Conservation (phyloP, 176 grass and related monocot species). For the Guadua angustifolia region DNA sequence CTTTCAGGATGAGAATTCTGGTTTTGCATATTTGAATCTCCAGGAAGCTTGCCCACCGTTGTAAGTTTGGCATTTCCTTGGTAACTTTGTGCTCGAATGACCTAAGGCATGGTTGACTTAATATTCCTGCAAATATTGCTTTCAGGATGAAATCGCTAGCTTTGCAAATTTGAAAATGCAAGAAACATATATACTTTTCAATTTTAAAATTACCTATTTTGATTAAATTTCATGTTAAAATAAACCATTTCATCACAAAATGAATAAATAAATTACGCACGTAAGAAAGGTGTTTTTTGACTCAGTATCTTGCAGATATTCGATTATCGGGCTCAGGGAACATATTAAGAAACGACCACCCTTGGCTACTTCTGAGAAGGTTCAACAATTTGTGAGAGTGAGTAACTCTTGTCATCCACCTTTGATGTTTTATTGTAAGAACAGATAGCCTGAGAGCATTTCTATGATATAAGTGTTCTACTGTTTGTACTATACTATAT, state of each 20-base stretch:
- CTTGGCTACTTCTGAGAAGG: slow-evolving; percentile 97
- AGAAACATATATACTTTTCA: neutral
- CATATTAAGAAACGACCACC: slow-evolving; percentile 97
- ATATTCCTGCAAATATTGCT: slow-evolving; percentile 19
- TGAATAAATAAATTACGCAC: neutral
- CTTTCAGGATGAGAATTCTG: slow-evolving; percentile 81
- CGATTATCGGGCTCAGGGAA: slow-evolving; percentile 81
- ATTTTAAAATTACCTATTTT: neutral
- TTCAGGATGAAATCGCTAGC: neutral
- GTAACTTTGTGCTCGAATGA: slow-evolving; percentile 23
- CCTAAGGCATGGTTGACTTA: neutral
- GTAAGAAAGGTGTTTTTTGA: slow-evolving; percentile 5
- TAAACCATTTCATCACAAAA: neutral
- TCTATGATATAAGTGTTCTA: neutral
- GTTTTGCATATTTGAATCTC: slow-evolving; percentile 81
- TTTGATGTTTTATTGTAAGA: slow-evolving; percentile 20
- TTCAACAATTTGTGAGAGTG: slow-evolving; percentile 94
- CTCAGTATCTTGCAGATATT: slow-evolving; percentile 56
- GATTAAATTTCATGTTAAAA: neutral
- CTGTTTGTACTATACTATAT: neutral
- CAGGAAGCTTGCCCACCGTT: slow-evolving; percentile 85
- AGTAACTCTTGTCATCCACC: slow-evolving; percentile 37
- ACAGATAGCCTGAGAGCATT: neutral
- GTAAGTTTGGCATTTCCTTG: slow-evolving; percentile 64
- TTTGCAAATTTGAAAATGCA: slow-evolving; percentile 39